Evolutionary conservation across 1,284 basidiomycete species (phyloP).

Genomic region (Cryptococcus amylolentus): DNA sequence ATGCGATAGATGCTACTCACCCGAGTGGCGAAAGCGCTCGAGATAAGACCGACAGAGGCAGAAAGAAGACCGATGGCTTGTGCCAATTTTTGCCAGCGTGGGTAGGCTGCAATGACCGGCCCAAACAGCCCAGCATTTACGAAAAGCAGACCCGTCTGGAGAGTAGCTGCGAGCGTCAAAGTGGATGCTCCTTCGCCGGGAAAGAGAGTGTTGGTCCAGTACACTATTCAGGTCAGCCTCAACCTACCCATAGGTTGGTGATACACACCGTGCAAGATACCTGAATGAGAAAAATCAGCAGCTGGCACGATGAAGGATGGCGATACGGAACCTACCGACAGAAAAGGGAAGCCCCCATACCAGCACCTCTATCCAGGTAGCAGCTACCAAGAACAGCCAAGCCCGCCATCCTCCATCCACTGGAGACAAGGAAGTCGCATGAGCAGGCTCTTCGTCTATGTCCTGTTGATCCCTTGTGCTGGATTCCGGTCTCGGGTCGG

Average conservation of each 20-base stretch:
- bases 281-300: too few species aligned
- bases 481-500: too few species aligned
- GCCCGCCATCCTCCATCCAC: slow-evolving; percentile 44
- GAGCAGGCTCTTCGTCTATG: too few species aligned
- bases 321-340: slow-evolving; percentile 40
- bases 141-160: slow-evolving; percentile 46
- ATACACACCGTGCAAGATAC: too few species aligned
- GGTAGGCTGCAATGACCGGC: slow-evolving; percentile 39
- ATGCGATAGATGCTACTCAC: slow-evolving; percentile 1
- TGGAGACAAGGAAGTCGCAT: slow-evolving; percentile 25
- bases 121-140: slow-evolving; percentile 37
- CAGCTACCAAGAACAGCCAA: slow-evolving; percentile 44
- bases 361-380: slow-evolving; percentile 39
- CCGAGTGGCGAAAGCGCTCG: slow-evolving; percentile 40
- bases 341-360: slow-evolving; percentile 47
- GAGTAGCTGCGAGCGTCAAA: slow-evolving; percentile 44
- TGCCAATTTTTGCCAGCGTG: slow-evolving; percentile 24
- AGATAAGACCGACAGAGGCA: slow-evolving; percentile 28
- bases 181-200: slow-evolving; percentile 31
- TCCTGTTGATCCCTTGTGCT: too few species aligned
- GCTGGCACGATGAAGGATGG: too few species aligned
- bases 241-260: too few species aligned
- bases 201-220: slow-evolving; percentile 44
- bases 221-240: slow-evolving; percentile 8
- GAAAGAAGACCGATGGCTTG: slow-evolving; percentile 33